Base-by-base conservation (phyloP, 225 moss, liverwort and hornwort genomes). In the Lunularia cruciata region DNA sequence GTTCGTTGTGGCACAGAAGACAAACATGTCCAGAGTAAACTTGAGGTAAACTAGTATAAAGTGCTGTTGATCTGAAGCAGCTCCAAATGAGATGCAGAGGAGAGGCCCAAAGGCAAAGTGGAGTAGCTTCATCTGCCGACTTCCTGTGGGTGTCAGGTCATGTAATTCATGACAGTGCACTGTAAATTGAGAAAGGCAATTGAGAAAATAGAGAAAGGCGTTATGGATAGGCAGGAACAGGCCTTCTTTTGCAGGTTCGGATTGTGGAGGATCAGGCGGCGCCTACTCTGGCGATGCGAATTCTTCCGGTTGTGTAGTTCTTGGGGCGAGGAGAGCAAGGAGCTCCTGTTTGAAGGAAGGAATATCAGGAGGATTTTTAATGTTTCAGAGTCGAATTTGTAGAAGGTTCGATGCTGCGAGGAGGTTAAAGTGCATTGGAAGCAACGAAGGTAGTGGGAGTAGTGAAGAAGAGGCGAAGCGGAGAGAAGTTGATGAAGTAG, bases 401-500 rank as follows among this genome's bases (percentile, higher is more conserved):
- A 77, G 33, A 8, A 56, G 67, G 37, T 49, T 64, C 42, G 71
- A 66, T 49, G 60, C 46, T 20, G 43, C 22, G 20, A 71, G 60
- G 75, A 67, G 75, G 45, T 67, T 76, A 67, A 54, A 58, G 22
- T 81, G 69, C 22, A 40, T 61, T 25, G 76, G 69, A 52, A 71
- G 75, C 14, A 67, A 30, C 31, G 66, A 79, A 25, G 73, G 71
- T 23, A 77, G 63, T 20, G 65, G 53, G 34, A 30, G 36, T 47
- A 61, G 56, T 13, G 73, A 57, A 10, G 81, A 70, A 51, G 76
- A 81, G 38, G 16, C 23, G 15, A 69, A 67, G 56, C 28, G 23
- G 32, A 67, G 56, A 34, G 78, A 79, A 8, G 76, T 78, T 30
- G 78, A 83, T 35, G 79, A 79, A 58, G 76, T 79, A 60, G 76